Base-by-base conservation (phyloP, 129 eudicot species). In the Artemisia argyi region DNA sequence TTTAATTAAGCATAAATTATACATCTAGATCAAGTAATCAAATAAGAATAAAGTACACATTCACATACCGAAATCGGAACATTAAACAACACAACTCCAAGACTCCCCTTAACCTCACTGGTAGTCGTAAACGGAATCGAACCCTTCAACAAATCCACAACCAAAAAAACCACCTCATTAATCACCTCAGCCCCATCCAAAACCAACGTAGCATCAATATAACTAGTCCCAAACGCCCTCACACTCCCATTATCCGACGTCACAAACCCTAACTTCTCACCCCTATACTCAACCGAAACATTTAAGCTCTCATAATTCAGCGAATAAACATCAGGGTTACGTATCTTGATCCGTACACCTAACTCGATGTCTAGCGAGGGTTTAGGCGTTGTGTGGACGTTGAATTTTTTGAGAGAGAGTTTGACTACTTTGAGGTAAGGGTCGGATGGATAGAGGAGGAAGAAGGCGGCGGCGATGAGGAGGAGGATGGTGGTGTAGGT, bases 371-470 rank as follows among this genome's bases (percentile, higher is more conserved):
- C 97, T 5, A 92, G 71, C 4, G 90, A 73, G 48, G 87, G 65
- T 56, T 14, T 47, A 22, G 98, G 95, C 18, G 66, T 8, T 0
- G 85, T 80, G 59, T 78, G 88, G 60, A 90, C 61, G 39, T 73
- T 74, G 57, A 90, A 66, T 59, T 70, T 78, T 10, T 65, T 66
- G 69, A 93, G 87, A 54, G 73, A 60, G 70, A 87, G 81, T 28
- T 88, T 88, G 13, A 77, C 83, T 79, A 93, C 76, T 55, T 77
- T 67, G 64, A 93, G 85, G 7, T 80, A 53, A 14, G 97, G 98
- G 63, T 90, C 87, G 39, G 98, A 93, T 2, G 98, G 98, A 86
- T 86, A 93, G 77, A 90, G 83, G n/a, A 84, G 8, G 92, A 69
- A 93, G 46, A 78, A 5, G 22, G 87, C 77, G 85, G 73, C 75